Conservation (phyloP, 495 filamentous ascomycete genomes). For the Hypoxylon subgilvum region DNA sequence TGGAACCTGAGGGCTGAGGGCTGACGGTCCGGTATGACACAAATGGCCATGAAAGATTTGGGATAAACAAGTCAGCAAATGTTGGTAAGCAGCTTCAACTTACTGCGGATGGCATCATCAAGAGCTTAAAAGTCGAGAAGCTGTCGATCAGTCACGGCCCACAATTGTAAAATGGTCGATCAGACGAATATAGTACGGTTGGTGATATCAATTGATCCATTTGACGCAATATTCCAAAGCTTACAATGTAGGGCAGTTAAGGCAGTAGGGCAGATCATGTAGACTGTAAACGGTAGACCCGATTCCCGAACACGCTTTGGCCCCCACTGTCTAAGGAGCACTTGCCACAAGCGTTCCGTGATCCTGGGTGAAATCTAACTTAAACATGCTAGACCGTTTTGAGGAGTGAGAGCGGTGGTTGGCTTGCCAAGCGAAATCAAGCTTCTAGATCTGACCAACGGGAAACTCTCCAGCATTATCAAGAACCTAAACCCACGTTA, state of each 20-base stretch:
- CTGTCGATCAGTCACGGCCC: background rate
- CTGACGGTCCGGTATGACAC: no score
- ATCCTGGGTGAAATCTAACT: background rate
- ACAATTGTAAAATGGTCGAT: slow-evolving; percentile 26
- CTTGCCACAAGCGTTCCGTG: background rate
- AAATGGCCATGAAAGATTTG: no score
- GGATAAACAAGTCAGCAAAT: no score
- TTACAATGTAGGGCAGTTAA: no score
- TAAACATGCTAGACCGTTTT: background rate
- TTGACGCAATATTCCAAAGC: slow-evolving; percentile 10
- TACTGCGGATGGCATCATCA: background rate
- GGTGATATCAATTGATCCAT: slow-evolving; percentile 4
- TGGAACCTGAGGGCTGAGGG: no score
- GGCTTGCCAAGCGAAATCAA: slow-evolving; percentile 37
- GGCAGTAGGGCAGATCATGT: background rate
- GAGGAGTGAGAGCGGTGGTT: slow-evolving; percentile 7
- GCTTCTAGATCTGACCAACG: slow-evolving; percentile 29
- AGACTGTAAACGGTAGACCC: no score
- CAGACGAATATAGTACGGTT: slow-evolving; percentile 15
- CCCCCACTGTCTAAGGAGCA: slow-evolving; percentile 10
- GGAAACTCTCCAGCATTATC: slow-evolving; percentile 10
- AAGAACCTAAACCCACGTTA: background rate
- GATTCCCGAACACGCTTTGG: slow-evolving; percentile 11
- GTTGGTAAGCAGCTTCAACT: no score
- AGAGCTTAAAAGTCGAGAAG: no score